Base-by-base conservation (phyloP, 768 basidiomycete species). In the Ramaria rubella region DNA sequence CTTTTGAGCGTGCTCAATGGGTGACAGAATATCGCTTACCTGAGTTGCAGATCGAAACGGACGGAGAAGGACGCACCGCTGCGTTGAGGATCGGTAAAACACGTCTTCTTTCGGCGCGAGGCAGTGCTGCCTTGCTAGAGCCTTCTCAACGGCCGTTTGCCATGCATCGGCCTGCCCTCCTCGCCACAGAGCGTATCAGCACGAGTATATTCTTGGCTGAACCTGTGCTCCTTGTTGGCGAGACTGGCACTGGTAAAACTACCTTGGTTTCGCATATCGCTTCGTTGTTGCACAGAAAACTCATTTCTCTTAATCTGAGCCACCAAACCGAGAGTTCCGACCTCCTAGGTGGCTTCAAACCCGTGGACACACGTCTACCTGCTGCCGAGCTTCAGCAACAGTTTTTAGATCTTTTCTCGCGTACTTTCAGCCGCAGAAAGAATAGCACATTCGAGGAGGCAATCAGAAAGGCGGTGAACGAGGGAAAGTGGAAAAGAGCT, bases 241-340 rank as follows among this genome's bases (percentile, higher is more conserved):
- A 99, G 74, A 99, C 96, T 2, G 96, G 96, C n/a, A 99, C 96
- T 1, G 96, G 96, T 14, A 99, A 99, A 71, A 99, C 96, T 0
- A 94, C 94, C 52, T 80, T 84, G 19, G 81, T 99, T 15, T 89
- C 93, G 2, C 84, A 96, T 64, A 77, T 98, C 29, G 87, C 96
- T 11, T 77, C 84, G 2, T 69, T 89, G n/a, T 78, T 96, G 27
- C 79, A 77, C 6, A 80, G 82, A 11, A 83, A 85, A 0, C 78
- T 99, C 31, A 80, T 92, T 54, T 91, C 94, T 0, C 79, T 99
- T 57, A 99, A 99, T 67, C 69, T 98, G 63, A 96, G 93, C 1
- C 91, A 94, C 65, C 96, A 99, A 69, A 96, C 94, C 1, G 95
- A 98, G 68, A 87, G 91, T 1, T 86, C 90, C 2, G 96, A 99